Percentiles rank a stretch among this genome's conserved stretches.
Evolutionary conservation across 2,329 filamentous ascomycete species (phyloP).

Genomic region (Fusarium praegraminearum): DNA sequence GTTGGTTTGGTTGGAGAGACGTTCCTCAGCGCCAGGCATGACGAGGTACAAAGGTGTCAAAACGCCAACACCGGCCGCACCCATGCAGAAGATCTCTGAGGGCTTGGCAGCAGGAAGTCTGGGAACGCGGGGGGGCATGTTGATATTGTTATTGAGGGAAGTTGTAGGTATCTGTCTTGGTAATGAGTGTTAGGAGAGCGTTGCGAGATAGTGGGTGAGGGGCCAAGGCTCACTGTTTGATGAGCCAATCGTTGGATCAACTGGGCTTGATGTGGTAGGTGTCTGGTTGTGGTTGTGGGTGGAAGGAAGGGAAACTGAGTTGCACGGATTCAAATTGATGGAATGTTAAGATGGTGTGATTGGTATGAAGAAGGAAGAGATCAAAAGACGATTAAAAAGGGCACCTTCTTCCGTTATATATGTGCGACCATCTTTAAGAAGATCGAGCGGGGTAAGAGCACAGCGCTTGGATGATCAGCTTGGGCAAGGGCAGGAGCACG

Average conservation of each 20-base stretch:
- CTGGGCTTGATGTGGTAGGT: background rate
- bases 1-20: constrained; percentile 64
- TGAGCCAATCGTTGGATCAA: constrained; percentile 1
- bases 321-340: background rate
- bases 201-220: background rate
- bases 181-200: constrained; percentile 12
- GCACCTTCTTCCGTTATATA: constrained; percentile 34
- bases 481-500: constrained; percentile 10
- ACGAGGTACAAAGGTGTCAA: constrained; percentile 69
- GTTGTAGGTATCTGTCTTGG: background rate
- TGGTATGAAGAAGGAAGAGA: constrained; percentile 11
- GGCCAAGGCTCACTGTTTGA: constrained; percentile 25
- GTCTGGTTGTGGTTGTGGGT: background rate
- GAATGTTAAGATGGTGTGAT: constrained; percentile 9
- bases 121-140: constrained; percentile 61
- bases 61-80: constrained; percentile 64
- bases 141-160: constrained; percentile 47
- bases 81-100: constrained; percentile 65
- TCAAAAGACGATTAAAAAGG: constrained; percentile 3
- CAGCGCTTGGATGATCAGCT: constrained; percentile 36
- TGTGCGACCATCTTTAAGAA: constrained; percentile 25
- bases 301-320: background rate
- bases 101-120: constrained; percentile 63
- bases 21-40: constrained; percentile 67
- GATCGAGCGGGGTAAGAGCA: constrained; percentile 45